Percentiles rank a stretch among this genome's conserved stretches.
phyloP scores from a whole-genome alignment of 179 eudicot species.

The Beta corolliflora region DNA sequence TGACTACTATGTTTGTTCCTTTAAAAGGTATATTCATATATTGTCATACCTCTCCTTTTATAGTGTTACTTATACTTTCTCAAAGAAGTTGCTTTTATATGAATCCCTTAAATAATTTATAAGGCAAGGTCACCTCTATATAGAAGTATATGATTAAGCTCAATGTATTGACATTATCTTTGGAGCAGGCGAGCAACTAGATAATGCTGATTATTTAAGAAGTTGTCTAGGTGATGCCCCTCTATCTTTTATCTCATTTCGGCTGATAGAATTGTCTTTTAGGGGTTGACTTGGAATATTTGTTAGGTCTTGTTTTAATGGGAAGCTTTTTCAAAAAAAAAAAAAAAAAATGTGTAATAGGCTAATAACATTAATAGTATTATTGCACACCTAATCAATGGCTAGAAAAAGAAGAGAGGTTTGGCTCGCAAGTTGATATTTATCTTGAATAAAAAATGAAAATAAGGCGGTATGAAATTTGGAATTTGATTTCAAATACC shows the following conservation, averaged over 20 bases:
- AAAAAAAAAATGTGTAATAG: no score
- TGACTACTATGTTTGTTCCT: no score
- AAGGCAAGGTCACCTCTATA: background rate
- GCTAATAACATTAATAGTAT: no score
- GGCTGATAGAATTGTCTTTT: background rate
- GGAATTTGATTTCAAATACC: no score
- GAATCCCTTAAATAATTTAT: background rate
- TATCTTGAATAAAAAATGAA: no score
- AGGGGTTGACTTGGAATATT: conserved; percentile 6
- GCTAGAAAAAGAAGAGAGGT: no score
- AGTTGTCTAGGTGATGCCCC: conserved; percentile 14
- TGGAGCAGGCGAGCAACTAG: background rate
- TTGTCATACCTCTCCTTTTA: background rate
- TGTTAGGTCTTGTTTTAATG: background rate
- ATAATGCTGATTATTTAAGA: background rate
- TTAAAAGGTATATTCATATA: background rate
- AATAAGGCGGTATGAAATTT: no score
- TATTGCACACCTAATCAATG: no score
- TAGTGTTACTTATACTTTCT: background rate
- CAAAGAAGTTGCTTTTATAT: background rate
- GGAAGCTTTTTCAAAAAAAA: no score
- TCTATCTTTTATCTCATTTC: conserved; percentile 7
- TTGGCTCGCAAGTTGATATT: no score
- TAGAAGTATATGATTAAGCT: background rate
- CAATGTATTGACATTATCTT: background rate